Base-by-base conservation (phyloP, 2,329 filamentous ascomycete species). In the Dothistroma pini region DNA sequence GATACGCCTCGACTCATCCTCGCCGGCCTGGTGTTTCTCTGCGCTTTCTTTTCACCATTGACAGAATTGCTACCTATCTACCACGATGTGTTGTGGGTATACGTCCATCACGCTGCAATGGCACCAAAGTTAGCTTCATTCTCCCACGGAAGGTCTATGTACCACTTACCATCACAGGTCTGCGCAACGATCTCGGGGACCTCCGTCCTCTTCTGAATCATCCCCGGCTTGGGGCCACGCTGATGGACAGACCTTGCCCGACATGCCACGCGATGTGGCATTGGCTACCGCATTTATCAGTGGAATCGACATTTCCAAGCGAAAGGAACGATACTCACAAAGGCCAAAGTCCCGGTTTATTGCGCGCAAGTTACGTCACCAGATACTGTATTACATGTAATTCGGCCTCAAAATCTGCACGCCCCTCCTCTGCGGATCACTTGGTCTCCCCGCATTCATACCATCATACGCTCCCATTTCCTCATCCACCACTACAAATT, bases 331-430 rank as follows among this genome's bases (percentile, higher is more conserved):
- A 69, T 86, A 84, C 38, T 5, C 38, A 41, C 21, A 86, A 79
- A 0, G 81, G 77, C 84, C 84, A 86, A 1, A 83, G 66, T 0
- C 84, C 84, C 0, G 83, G 80, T 67, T 85, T 86, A 62, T 86
- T 83, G 0, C 68, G 63, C 22, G 67, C 63, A 32, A 68, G 72
- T 55, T 77, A 73, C 2, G 76, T 65, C 22, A 65, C 76, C n/a
- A 74, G 61, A 62, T 71, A 76, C 48, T n/a, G n/a, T n/a, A n/a
- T n/a, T n/a, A n/a, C n/a, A n/a, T n/a, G n/a, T 59, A 61, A 31
- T 60, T 68, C 31, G 71, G 58, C 51, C 67, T 70, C 29, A 75
- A 49, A 10, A 68, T 63, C 29, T 71, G 68, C 12, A 64, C 69
- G 57, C 76, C 73, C 21, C 78, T 72, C 49, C 75, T 72, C 53